Percentiles rank a stretch among this genome's conserved stretches.
These are phyloP conservation scores for Torrubiella hemipterigena DNA, from an alignment of 2,329 filamentous ascomycete genomes.

Conservation along the genomic window DNA sequence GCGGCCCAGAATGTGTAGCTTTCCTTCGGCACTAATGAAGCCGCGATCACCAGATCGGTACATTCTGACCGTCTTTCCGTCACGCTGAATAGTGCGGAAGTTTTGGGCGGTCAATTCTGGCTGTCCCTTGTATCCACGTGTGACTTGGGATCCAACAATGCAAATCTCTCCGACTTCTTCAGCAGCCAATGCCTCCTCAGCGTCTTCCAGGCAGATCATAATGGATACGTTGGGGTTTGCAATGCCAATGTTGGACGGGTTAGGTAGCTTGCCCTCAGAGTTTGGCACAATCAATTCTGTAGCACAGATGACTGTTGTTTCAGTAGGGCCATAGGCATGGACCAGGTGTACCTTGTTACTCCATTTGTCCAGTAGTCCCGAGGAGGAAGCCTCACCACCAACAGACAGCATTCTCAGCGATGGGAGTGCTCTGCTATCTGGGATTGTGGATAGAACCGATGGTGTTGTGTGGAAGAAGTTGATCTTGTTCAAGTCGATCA, in stretches of 20 bases:
- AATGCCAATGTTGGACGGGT: background rate
- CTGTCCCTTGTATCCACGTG: constrained; percentile 1
- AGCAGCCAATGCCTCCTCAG: background rate
- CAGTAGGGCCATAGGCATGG: constrained; percentile 4
- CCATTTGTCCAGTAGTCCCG: constrained; percentile 3
- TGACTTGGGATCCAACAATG: constrained; percentile 1
- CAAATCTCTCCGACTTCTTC: constrained; percentile 1
- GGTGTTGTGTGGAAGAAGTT: constrained; percentile 2
- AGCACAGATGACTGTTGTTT: constrained; percentile 4
- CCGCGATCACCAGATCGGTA: constrained; percentile 3
- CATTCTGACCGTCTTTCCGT: background rate
- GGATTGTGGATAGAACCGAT: background rate
- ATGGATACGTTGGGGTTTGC: background rate
- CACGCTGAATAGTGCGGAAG: background rate
- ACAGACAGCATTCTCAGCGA: constrained; percentile 3
- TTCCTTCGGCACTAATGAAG: background rate
- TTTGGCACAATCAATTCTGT: background rate
- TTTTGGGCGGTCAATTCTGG: constrained; percentile 2
- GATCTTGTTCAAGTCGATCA: constrained; percentile 1
- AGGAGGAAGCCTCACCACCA: constrained; percentile 3
- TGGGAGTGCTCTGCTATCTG: constrained; percentile 1
- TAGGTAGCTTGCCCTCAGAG: background rate
- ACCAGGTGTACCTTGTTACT: constrained; percentile 1
- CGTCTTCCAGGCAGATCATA: background rate
- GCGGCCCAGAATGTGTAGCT: constrained; percentile 3